Evolutionary conservation across 352 stramenopile genomes (phyloP).

Genomic region (Pythium aphanidermatum): DNA sequence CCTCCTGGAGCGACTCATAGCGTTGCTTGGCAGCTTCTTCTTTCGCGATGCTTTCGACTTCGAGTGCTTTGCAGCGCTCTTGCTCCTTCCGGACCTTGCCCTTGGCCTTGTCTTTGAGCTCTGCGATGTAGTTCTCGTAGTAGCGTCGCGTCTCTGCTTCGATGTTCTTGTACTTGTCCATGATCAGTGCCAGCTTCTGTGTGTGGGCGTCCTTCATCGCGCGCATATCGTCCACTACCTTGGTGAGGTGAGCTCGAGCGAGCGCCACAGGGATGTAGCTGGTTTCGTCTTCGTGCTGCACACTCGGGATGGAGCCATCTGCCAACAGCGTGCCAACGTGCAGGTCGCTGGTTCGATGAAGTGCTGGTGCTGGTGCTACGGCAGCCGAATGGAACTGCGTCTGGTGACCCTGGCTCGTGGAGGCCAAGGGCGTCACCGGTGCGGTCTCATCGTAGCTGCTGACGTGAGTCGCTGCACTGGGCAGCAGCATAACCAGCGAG

Average conservation of each 20-base stretch:
- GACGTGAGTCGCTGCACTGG: too few relatives aligned
- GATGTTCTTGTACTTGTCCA: slow-evolving; percentile 46
- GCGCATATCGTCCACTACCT: slow-evolving; percentile 78
- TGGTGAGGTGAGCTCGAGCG: slow-evolving; percentile 43
- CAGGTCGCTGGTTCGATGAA: slow-evolving; percentile 19
- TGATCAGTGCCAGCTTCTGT: slow-evolving; percentile 38
- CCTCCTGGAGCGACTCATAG: slow-evolving; percentile 14
- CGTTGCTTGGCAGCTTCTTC: not conserved
- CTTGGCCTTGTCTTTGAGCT: slow-evolving; percentile 32
- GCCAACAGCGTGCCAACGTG: slow-evolving; percentile 42
- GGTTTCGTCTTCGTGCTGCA: slow-evolving; percentile 31
- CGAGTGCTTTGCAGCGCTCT: slow-evolving; percentile 19
- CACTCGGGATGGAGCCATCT: slow-evolving; percentile 5
- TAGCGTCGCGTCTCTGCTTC: slow-evolving; percentile 48
- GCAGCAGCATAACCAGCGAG: too few relatives aligned
- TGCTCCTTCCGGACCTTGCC: slow-evolving; percentile 28
- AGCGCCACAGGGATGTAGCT: slow-evolving; percentile 71
- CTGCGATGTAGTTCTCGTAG: slow-evolving; percentile 46
- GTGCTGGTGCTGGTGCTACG: not conserved
- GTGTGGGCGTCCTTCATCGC: slow-evolving; percentile 64
- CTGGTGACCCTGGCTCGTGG: slow-evolving; percentile 9
- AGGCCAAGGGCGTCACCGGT: too few relatives aligned
- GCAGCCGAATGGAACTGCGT: slow-evolving; percentile 4
- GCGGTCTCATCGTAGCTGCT: too few relatives aligned
- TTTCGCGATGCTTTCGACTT: slow-evolving; percentile 21